Percentiles rank a stretch among this genome's conserved stretches.
phyloP scores from a whole-genome alignment of 768 basidiomycete species.

The Floccularia luteovirens region DNA sequence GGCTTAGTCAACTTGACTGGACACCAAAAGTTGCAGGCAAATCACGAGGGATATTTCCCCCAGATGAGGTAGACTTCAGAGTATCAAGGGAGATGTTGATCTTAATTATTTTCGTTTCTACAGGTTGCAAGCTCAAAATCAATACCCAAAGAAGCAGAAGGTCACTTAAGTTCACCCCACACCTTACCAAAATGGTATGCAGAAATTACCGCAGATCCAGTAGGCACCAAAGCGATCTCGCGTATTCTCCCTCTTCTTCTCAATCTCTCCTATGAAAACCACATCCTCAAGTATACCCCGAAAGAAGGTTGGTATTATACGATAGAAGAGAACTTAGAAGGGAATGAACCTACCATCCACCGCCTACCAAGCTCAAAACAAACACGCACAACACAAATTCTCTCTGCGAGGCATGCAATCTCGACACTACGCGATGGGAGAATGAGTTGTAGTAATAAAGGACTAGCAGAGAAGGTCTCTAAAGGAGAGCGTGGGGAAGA shows the following conservation, averaged over 20 bases:
- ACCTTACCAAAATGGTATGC: conserved; percentile 51
- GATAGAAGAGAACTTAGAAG: too few relatives aligned
- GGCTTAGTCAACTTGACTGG: conserved; percentile 94
- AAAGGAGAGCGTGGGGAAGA: conserved; percentile 28
- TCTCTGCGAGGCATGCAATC: conserved; percentile 33
- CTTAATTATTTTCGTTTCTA: not conserved
- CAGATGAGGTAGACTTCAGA: conserved; percentile 10
- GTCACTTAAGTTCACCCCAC: not conserved
- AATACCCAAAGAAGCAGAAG: not conserved
- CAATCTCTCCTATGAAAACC: conserved; percentile 48
- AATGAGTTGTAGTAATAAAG: conserved; percentile 30
- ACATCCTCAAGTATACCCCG: conserved; percentile 47
- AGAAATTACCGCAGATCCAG: conserved; percentile 34
- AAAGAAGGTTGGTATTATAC: conserved; percentile 66
- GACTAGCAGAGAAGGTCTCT: conserved; percentile 41
- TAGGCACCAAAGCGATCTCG: conserved; percentile 32
- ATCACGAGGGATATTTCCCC: conserved; percentile 48
- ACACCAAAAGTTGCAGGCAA: conserved; percentile 74
- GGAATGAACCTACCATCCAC: too few relatives aligned
- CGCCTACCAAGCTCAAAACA: conserved; percentile 35
- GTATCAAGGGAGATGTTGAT: too few relatives aligned
- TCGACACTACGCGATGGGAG: conserved; percentile 32
- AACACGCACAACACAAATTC: conserved; percentile 34
- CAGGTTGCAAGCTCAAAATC: not conserved
- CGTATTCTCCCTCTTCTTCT: conserved; percentile 65